Conservation (phyloP, 345 rosid species). For the Lenwebbia sp. region DNA sequence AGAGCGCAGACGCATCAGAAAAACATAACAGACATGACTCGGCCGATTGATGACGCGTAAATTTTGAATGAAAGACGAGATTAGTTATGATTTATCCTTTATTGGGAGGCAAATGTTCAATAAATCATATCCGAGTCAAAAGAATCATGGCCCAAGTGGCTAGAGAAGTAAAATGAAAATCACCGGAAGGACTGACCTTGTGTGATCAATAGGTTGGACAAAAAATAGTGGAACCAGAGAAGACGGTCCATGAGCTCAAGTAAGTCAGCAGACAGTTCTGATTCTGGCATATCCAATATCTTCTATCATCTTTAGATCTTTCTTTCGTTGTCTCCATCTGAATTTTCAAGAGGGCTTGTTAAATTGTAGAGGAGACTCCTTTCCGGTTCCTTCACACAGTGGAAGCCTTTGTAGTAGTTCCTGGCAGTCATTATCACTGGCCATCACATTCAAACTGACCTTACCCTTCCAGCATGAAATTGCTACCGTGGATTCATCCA, state of each 20-base stretch:
- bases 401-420: conserved; percentile 65
- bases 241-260: neutral
- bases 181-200: neutral
- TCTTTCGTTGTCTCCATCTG: neutral
- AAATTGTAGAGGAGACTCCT: conserved; percentile 10
- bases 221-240: neutral
- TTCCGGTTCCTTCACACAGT: conserved; percentile 18
- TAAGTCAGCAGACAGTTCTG: neutral
- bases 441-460: conserved; percentile 77
- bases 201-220: neutral
- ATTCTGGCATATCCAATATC: neutral
- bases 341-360: neutral
- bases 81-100: neutral
- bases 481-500: conserved; percentile 42
- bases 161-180: neutral
- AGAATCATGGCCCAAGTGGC: neutral
- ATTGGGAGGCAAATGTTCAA: neutral
- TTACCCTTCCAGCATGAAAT: conserved; percentile 95
- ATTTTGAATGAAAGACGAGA: neutral
- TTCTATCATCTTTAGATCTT: neutral
- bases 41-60: neutral
- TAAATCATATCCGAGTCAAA: neutral
- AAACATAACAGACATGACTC: neutral
- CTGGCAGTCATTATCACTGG: conserved; percentile 65
- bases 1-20: neutral